These are phyloP conservation scores for Phaffomyces antillensis DNA, from an alignment of 805 yeast species.

Conservation along the genomic window DNA sequence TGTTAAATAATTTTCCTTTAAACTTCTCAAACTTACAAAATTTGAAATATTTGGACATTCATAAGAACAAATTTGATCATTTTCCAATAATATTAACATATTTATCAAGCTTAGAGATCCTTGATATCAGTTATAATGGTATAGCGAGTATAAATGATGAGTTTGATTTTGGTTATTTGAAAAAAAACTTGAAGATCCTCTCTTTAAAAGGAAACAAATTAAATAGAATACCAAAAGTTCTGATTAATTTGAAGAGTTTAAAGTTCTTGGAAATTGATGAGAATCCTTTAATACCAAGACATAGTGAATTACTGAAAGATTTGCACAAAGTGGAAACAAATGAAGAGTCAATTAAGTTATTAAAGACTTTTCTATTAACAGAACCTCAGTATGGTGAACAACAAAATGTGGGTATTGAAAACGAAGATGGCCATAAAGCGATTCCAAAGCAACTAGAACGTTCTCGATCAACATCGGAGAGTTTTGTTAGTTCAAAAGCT, in stretches of 20 bases:
- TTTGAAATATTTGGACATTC: slow-evolving; percentile 58
- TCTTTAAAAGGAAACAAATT: slow-evolving; percentile 55
- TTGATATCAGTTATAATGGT: slow-evolving; percentile 57
- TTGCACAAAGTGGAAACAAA: slow-evolving; percentile 29
- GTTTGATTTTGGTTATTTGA: slow-evolving; percentile 33
- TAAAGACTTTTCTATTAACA: slow-evolving; percentile 8
- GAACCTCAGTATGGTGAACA: background rate
- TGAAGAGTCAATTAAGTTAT: slow-evolving; percentile 35
- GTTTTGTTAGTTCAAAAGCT: slow-evolving; percentile 50
- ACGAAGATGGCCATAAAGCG: background rate
- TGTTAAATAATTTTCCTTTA: slow-evolving; percentile 39
- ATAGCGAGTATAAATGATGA: slow-evolving; percentile 42
- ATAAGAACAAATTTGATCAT: slow-evolving; percentile 46
- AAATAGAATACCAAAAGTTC: slow-evolving; percentile 43
- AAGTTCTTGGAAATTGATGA: slow-evolving; percentile 53
- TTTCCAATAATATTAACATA: slow-evolving; percentile 42
- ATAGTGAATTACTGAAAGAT: slow-evolving; percentile 31
- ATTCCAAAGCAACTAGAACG: slow-evolving; percentile 15
- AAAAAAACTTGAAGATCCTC: slow-evolving; percentile 43
- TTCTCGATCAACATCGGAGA: slow-evolving; percentile 33
- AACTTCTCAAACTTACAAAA: slow-evolving; percentile 36
- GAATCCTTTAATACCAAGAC: slow-evolving; percentile 52
- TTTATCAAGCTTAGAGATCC: slow-evolving; percentile 44
- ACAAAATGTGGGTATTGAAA: background rate
- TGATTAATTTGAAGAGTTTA: slow-evolving; percentile 45